Conservation (phyloP, 1,139 yeast species). For the Protomyces arabidopsidicola region DNA sequence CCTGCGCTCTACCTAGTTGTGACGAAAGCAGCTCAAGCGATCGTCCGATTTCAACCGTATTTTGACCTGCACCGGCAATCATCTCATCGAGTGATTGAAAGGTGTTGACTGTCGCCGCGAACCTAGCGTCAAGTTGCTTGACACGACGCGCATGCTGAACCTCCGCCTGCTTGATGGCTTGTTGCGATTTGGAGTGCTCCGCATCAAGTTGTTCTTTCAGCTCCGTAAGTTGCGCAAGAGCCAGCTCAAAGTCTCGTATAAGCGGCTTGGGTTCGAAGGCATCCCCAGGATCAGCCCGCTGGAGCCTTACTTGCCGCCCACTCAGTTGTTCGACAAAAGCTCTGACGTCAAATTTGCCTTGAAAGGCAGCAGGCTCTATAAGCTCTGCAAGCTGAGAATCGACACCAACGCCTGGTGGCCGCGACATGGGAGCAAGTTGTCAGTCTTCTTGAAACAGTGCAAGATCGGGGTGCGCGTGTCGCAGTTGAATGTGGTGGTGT, state of each 20-base stretch:
- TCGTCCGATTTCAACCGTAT: conserved; percentile 43
- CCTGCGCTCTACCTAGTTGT: conserved; percentile 62
- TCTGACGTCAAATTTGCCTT: conserved; percentile 19
- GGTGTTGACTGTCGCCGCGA: conserved; percentile 26
- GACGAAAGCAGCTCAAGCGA: conserved; percentile 68
- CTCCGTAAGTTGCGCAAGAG: conserved; percentile 45
- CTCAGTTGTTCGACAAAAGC: conserved; percentile 14
- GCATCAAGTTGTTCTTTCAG: conserved; percentile 15
- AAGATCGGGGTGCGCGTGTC: not conserved
- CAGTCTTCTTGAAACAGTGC: not conserved
- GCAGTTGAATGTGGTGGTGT: too few species aligned
- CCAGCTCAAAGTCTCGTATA: conserved; percentile 86
- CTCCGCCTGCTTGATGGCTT: conserved; percentile 31
- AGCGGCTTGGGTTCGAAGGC: conserved; percentile 82
- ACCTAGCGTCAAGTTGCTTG: conserved; percentile 19
- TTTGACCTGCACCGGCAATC: conserved; percentile 25
- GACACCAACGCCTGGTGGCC: not conserved
- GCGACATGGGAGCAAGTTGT: not conserved
- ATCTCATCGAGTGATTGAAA: conserved; percentile 26
- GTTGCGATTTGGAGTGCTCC: conserved; percentile 16
- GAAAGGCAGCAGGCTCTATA: conserved; percentile 12
- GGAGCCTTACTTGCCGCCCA: conserved; percentile 10
- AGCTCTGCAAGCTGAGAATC: conserved; percentile 10
- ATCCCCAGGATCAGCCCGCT: conserved; percentile 18
- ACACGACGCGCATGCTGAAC: conserved; percentile 28